Percentiles rank a stretch among this genome's conserved stretches.
These are phyloP conservation scores for Aspergillus wentii DNA, from an alignment of 495 filamentous ascomycete species.

Conservation along the genomic window DNA sequence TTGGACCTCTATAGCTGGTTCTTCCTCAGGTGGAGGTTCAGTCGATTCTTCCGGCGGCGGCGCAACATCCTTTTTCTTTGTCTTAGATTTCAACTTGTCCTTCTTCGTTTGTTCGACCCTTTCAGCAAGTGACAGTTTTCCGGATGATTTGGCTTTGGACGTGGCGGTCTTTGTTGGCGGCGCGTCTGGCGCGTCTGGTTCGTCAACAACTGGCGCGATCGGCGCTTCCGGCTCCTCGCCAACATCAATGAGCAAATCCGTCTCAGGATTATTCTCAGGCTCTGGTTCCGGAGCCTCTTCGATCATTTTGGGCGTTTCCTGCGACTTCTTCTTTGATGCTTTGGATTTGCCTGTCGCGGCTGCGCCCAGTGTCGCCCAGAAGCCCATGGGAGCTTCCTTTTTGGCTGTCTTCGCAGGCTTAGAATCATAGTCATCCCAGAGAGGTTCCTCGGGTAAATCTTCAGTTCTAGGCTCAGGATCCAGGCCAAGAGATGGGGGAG, in stretches of 20 bases:
- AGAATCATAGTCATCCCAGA: slow-evolving; percentile 34
- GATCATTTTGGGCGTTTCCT: slow-evolving; percentile 21
- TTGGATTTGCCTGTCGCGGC: slow-evolving; percentile 31
- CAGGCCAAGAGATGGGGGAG: slow-evolving; percentile 44
- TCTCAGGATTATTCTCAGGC: slow-evolving; percentile 22
- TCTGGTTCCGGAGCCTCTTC: slow-evolving; percentile 24
- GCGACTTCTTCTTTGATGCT: slow-evolving; percentile 30
- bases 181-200: slow-evolving; percentile 30
- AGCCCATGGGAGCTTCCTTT: slow-evolving; percentile 33
- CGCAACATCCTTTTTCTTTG: slow-evolving; percentile 16
- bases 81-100: slow-evolving; percentile 30
- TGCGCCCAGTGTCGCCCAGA: slow-evolving; percentile 42
- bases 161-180: slow-evolving; percentile 25
- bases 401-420: slow-evolving; percentile 34
- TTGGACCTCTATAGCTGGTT: too few relatives aligned
- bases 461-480: slow-evolving; percentile 36
- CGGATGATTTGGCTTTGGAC: slow-evolving; percentile 38
- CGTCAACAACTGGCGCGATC: slow-evolving; percentile 28
- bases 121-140: slow-evolving; percentile 41
- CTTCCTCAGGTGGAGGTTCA: slow-evolving; percentile 15
- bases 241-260: slow-evolving; percentile 25
- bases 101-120: slow-evolving; percentile 41
- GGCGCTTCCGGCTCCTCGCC: slow-evolving; percentile 23
- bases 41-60: slow-evolving; percentile 11
- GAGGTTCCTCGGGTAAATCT: slow-evolving; percentile 22